A percentile compares a stretch with the other conserved stretches of the same genome.
Conservation (phyloP, 331 rosid species). For the Telfairia occidentalis region DNA sequence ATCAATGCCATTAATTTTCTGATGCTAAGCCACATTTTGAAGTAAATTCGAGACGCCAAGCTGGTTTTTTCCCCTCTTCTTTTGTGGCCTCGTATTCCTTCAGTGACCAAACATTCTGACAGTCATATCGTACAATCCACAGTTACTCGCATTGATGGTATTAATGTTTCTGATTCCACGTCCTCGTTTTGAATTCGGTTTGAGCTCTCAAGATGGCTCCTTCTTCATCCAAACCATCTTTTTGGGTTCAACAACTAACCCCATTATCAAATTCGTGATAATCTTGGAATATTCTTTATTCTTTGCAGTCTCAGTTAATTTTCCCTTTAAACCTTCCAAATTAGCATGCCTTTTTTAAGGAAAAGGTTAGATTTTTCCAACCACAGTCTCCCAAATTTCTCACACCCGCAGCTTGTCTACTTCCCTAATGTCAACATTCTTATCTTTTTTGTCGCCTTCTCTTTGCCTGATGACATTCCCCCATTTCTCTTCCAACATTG, state of each 20-base stretch:
- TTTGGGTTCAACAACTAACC: neutral
- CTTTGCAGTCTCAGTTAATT: neutral
- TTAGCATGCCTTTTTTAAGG: neutral
- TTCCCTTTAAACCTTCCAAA: neutral
- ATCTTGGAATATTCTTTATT: neutral
- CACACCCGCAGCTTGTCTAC: conserved; percentile 3
- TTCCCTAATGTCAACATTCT: conserved; percentile 8
- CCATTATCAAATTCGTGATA: neutral
- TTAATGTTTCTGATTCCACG: neutral
- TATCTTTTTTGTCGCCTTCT: neutral
- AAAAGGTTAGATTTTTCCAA: neutral
- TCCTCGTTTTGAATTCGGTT: neutral
- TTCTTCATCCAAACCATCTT: conserved; percentile 2
- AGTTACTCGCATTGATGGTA: neutral
- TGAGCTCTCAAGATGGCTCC: neutral
- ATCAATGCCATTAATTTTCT: conserved; percentile 5
- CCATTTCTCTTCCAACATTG: neutral
- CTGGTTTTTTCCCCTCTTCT: neutral
- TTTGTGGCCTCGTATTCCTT: neutral
- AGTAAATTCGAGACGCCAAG: neutral
- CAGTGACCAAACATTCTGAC: neutral
- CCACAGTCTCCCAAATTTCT: neutral
- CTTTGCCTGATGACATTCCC: neutral
- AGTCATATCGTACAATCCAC: neutral
- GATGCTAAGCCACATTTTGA: neutral